Conservation (phyloP, 2,329 filamentous ascomycete genomes). For the Fusarium verticillioides region DNA sequence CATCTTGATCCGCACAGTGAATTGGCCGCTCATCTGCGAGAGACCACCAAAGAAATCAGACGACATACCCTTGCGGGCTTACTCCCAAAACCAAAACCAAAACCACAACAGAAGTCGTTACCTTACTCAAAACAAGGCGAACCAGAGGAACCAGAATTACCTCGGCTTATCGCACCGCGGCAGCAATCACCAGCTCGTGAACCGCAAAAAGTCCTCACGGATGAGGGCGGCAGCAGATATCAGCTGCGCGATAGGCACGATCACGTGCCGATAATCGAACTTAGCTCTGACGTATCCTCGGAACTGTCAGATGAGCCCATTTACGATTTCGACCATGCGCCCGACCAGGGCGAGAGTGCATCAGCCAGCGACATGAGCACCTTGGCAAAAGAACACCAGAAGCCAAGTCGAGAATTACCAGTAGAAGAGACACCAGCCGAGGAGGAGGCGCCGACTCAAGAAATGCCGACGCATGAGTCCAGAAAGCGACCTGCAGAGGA, state of each 20-base stretch:
- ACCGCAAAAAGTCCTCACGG: neutral
- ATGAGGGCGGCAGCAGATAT: neutral
- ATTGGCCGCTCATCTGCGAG: slow-evolving; percentile 1
- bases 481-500: slow-evolving; percentile 5
- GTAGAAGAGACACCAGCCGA: neutral
- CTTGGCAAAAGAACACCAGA: neutral
- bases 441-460: neutral
- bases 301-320: neutral
- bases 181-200: neutral
- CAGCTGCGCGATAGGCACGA: neutral
- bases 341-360: slow-evolving; percentile 10
- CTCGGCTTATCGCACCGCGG: neutral
- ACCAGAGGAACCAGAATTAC: neutral
- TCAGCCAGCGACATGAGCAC: slow-evolving; percentile 8
- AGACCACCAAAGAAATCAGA: slow-evolving; percentile 2
- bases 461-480: slow-evolving; percentile 1
- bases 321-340: neutral
- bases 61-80: slow-evolving; percentile 5
- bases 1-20: slow-evolving; percentile 8
- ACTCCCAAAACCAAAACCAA: neutral
- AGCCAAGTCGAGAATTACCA: neutral
- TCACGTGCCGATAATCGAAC: slow-evolving; percentile 3
- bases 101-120: neutral
- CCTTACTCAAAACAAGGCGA: neutral
- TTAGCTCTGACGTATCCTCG: neutral